A percentile compares a stretch with the other conserved stretches of the same genome.
Conservation (phyloP, 345 rosid species). For the Eucalyptus albens region DNA sequence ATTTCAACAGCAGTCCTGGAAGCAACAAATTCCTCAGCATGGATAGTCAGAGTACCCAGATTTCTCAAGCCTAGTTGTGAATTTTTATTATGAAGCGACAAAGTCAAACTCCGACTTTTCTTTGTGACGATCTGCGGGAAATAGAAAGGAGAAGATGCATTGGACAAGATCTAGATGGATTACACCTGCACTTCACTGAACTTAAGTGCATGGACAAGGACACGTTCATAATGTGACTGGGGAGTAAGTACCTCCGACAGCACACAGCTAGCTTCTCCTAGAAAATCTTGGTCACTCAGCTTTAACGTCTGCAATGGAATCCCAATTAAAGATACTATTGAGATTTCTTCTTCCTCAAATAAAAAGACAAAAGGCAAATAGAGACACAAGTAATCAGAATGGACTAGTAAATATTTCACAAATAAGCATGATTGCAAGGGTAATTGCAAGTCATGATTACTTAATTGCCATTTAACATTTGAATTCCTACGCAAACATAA, state of each 20-base stretch:
- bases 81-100: constrained; percentile 28
- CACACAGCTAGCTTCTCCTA: constrained; percentile 76
- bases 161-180: constrained; percentile 4
- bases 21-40: constrained; percentile 61
- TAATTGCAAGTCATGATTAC: background rate
- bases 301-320: background rate
- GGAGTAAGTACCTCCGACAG: constrained; percentile 35
- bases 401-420: background rate
- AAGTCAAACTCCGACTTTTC: constrained; percentile 28
- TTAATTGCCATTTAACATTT: background rate
- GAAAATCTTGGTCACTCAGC: constrained; percentile 22
- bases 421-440: background rate
- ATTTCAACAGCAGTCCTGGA: constrained; percentile 52
- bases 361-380: background rate
- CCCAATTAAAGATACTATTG: background rate
- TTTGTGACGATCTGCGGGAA: constrained; percentile 47
- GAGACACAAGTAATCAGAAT: background rate
- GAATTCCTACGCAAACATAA: background rate
- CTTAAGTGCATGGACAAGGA: background rate
- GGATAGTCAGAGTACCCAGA: constrained; percentile 48
- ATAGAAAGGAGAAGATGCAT: background rate
- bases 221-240: background rate
- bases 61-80: constrained; percentile 21
- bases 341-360: background rate
- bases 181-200: background rate